Evolutionary conservation across 2,329 filamentous ascomycete genomes (phyloP), one percentile per base, ranked within the genome.

Genomic region (Magnaporthiopsis rhizophila): DNA sequence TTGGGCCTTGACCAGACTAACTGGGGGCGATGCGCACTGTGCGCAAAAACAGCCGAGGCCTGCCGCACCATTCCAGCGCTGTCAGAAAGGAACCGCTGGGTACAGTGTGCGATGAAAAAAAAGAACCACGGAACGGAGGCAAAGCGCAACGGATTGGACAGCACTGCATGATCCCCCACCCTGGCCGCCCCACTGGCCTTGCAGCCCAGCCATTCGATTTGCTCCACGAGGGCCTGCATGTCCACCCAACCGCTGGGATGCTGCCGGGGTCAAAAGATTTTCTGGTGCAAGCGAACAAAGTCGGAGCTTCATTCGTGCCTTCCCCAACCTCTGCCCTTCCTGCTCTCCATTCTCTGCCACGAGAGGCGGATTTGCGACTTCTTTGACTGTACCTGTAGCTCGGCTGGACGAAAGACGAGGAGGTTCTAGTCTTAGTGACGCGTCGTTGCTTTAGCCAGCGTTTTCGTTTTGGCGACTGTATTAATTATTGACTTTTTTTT

Each of bases 151-250:
- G 45, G 21, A 53, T 53, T 53, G 45, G 45, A 53, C 45, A 53
- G 58, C 57, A 21, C 57, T 50, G 36, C 57, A 60, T 53, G 36
- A 50, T 24, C 61, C 63, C 59, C 63, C 63, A 64, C 63, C 50
- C 34, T 62, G 32, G 24, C 24, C 7, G 61, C 24, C 26, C 61
- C 61, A 50, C 28, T 8, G 28, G n/a, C 21, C 21, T 57, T 64
- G 34, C n/a, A 3, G 36, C 36, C 21, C 45, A 61, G 64, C 64
- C 64, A 65, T 58, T 65, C 45, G 56, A 15, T 62, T 63, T 59
- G 59, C 59, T 62, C 64, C 64, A 65, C 64, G 64, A 65, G 32
- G 34, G 59, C 18, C 21, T 63, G 61, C 61, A 63, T 59, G 61
- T 62, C 61, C 61, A 62, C 64, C 61, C 61, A 65, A 65, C 64